These are phyloP conservation scores for Massariosphaeria phaeospora DNA, from an alignment of 495 filamentous ascomycete genomes.

Conservation along the genomic window DNA sequence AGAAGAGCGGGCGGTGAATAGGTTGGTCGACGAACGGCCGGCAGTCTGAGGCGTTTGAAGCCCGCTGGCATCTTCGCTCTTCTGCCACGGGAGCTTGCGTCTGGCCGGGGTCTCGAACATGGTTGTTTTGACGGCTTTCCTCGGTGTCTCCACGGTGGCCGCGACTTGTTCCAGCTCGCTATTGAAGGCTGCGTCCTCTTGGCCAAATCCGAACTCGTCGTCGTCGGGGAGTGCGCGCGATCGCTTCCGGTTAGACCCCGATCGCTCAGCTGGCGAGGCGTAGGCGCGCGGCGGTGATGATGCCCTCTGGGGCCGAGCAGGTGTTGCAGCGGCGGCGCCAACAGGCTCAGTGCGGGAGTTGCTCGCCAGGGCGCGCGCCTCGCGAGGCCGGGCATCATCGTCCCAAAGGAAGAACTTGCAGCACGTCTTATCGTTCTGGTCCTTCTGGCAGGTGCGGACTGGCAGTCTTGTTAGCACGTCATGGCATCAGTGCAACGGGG, in stretches of 20 bases:
- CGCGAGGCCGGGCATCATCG: constrained; percentile 55
- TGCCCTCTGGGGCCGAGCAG: constrained; percentile 9
- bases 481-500: constrained; percentile 45
- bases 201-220: constrained; percentile 19
- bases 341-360: constrained; percentile 46
- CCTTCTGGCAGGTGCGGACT: constrained; percentile 64
- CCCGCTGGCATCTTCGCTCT: constrained; percentile 30
- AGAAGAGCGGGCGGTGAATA: constrained; percentile 31
- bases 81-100: constrained; percentile 46
- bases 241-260: constrained; percentile 23
- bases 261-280: constrained; percentile 7
- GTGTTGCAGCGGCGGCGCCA: constrained; percentile 22
- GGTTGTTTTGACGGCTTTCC: constrained; percentile 47
- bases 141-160: constrained; percentile 42
- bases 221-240: neutral
- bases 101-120: constrained; percentile 50
- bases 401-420: constrained; percentile 73
- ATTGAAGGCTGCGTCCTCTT: constrained; percentile 1
- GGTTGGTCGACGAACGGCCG: constrained; percentile 12
- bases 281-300: constrained; percentile 22
- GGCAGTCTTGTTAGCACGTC: neutral
- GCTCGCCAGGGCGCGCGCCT: constrained; percentile 48
- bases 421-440: constrained; percentile 36
- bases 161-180: constrained; percentile 5
- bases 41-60: constrained; percentile 28